Conservation (phyloP, 2,329 filamentous ascomycete species). For the Epichloe baconii region DNA sequence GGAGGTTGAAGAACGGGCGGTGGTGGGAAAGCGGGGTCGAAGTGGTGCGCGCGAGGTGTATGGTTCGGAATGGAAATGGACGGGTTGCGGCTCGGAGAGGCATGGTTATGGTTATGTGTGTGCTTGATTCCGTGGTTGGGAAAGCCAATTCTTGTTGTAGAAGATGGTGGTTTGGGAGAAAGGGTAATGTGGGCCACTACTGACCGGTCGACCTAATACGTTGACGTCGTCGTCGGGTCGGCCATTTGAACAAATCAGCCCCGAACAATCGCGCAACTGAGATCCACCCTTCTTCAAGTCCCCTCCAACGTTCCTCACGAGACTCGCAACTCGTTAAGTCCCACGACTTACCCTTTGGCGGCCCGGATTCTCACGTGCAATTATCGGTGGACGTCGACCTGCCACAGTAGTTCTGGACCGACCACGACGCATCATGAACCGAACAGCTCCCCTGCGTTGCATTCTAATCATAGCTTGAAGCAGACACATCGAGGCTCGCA, state of each 20-base stretch:
- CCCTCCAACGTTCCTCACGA: neutral
- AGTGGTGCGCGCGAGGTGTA: neutral
- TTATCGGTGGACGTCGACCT: neutral
- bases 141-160: neutral
- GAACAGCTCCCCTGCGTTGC: conserved; percentile 7
- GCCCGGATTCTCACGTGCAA: neutral
- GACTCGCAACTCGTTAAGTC: neutral
- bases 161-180: neutral
- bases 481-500: conserved; percentile 2
- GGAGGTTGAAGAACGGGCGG: conserved; percentile 9
- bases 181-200: too few species aligned
- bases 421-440: conserved; percentile 12
- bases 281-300: neutral
- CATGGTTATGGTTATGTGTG: neutral
- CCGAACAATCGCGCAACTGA: neutral
- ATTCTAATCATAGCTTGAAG: conserved; percentile 9
- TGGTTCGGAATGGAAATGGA: neutral
- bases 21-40: conserved; percentile 3
- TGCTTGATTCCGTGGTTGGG: neutral
- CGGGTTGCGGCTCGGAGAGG: neutral
- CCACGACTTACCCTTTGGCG: neutral
- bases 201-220: too few species aligned
- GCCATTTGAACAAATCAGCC: too few species aligned
- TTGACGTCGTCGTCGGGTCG: too few species aligned
- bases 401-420: neutral